A percentile compares a stretch with the other conserved stretches of the same genome.
phyloP scores from a whole-genome alignment of 1,284 basidiomycete species.

The Microbotryum silenes-acaulis region DNA sequence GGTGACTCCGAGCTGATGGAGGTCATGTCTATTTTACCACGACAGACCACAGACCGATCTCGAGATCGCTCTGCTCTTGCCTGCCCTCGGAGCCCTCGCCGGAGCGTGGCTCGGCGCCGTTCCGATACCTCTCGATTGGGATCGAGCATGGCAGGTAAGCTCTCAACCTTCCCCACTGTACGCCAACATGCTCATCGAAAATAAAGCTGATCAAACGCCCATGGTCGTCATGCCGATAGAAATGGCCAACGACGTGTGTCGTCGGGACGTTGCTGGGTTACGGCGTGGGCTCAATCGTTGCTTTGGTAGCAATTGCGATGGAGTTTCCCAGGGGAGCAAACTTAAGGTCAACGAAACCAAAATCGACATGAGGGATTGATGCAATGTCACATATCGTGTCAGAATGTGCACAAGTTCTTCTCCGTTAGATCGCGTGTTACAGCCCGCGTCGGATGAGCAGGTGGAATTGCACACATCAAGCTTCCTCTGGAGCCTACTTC shows the following conservation, averaged over 20 bases:
- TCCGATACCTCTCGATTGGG: constrained; percentile 87
- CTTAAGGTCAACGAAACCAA: neutral
- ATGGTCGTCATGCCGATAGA: constrained; percentile 5
- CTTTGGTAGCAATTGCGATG: constrained; percentile 2
- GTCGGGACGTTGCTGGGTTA: constrained; percentile 30
- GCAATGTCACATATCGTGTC: too few relatives aligned
- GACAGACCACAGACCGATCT: constrained; percentile 55
- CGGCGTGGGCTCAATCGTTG: constrained; percentile 14
- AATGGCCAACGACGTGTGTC: constrained; percentile 32
- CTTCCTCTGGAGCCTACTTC: too few relatives aligned
- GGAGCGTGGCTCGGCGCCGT: constrained; percentile 73
- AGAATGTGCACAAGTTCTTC: too few relatives aligned
- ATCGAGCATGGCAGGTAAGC: constrained; percentile 84
- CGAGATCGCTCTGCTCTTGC: constrained; percentile 72
- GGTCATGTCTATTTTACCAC: neutral
- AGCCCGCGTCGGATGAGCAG: too few relatives aligned
- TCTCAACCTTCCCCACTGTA: neutral
- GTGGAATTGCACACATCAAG: too few relatives aligned
- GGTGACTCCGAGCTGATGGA: too few relatives aligned
- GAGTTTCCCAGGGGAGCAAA: too few relatives aligned
- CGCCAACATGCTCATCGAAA: neutral
- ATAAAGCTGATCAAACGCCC: neutral
- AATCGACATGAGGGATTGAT: too few relatives aligned
- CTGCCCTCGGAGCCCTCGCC: constrained; percentile 59
- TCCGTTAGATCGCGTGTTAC: too few relatives aligned